Evolutionary conservation across 2,329 filamentous ascomycete species (phyloP).

Genomic region (Ramularia endophylla): DNA sequence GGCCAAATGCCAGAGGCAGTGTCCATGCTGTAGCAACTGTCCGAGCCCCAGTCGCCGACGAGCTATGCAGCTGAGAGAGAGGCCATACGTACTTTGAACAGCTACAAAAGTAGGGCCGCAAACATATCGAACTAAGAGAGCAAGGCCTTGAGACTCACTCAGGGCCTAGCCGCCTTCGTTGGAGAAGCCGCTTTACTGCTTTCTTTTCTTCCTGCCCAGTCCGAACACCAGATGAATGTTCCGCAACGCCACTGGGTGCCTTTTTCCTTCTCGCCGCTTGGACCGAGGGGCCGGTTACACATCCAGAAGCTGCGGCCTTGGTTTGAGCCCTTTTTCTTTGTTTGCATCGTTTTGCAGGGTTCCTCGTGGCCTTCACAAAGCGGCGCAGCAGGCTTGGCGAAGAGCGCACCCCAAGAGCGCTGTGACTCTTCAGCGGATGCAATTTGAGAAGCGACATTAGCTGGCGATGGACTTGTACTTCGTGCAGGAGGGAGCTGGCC

Average conservation of each 20-base stretch:
- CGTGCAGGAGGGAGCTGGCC: not conserved
- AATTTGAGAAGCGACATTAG: constrained; percentile 16
- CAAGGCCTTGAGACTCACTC: no score
- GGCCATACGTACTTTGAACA: no score
- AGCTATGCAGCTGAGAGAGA: no score
- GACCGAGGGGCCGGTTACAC: constrained; percentile 70
- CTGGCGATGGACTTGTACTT: constrained; percentile 16
- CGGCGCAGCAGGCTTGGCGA: constrained; percentile 68
- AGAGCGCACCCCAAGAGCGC: constrained; percentile 71
- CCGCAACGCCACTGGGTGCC: constrained; percentile 81
- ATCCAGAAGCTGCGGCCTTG: constrained; percentile 63
- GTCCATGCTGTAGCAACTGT: no score
- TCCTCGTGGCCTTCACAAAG: constrained; percentile 79
- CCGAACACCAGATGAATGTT: constrained; percentile 70
- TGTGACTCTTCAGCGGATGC: constrained; percentile 25
- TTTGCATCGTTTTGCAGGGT: constrained; percentile 74
- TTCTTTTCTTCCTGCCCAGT: constrained; percentile 45
- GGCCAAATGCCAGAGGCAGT: no score
- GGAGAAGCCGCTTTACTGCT: no score
- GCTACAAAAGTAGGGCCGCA: no score
- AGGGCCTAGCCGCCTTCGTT: no score
- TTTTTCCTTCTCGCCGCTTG: constrained; percentile 76
- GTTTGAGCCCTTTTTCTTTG: constrained; percentile 86
- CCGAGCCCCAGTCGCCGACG: no score
- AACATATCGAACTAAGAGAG: no score